These are phyloP conservation scores for Annulohypoxylon truncatum DNA, from an alignment of 2,329 filamentous ascomycete species.

Conservation along the genomic window DNA sequence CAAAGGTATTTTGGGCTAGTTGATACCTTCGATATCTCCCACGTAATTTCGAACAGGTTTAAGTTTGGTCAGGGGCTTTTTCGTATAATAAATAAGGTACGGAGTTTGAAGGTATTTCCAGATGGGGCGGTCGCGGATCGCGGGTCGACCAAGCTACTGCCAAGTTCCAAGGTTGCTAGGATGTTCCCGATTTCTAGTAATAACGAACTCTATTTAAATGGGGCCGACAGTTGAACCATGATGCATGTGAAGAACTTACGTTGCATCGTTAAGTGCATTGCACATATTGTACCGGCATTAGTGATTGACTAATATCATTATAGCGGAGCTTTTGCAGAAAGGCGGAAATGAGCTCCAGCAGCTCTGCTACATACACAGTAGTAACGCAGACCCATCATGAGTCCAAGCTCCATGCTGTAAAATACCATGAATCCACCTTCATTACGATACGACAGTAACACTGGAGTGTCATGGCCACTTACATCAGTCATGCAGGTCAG, in stretches of 20 bases:
- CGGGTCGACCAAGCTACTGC: neutral
- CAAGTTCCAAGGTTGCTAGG: constrained; percentile 20
- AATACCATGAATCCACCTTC: neutral
- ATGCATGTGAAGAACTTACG: constrained; percentile 34
- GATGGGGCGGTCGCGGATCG: constrained; percentile 35
- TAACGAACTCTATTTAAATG: constrained; percentile 21
- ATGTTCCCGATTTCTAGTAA: constrained; percentile 21
- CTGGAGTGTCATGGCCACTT: neutral
- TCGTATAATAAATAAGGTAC: constrained; percentile 1
- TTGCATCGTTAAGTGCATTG: constrained; percentile 1
- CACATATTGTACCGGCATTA: neutral
- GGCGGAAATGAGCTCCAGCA: neutral
- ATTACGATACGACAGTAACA: neutral
- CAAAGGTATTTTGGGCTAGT: neutral
- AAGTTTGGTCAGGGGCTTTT: neutral
- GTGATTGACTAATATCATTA: neutral
- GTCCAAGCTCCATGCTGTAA: neutral
- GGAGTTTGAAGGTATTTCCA: constrained; percentile 20
- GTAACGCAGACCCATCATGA: neutral
- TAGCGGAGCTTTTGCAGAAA: constrained; percentile 2
- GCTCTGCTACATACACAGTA: neutral
- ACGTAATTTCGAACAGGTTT: constrained; percentile 1
- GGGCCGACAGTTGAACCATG: constrained; percentile 5
- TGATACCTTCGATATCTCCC: neutral
- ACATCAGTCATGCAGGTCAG: neutral